These are phyloP conservation scores for Opeltia flavorubescens DNA, from an alignment of 495 filamentous ascomycete genomes.

Conservation along the genomic window DNA sequence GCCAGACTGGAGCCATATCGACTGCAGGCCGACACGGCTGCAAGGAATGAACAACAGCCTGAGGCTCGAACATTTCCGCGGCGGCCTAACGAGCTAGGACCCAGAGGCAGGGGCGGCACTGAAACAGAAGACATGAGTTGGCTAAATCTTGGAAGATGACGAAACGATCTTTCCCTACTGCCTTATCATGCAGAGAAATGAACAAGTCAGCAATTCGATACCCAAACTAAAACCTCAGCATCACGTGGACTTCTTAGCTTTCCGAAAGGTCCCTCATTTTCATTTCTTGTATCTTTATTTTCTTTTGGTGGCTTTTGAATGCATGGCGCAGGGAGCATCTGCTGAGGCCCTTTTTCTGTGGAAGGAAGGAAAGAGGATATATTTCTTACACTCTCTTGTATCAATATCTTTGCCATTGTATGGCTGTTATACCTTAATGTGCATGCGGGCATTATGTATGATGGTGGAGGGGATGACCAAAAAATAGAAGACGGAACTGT, in stretches of 20 bases:
- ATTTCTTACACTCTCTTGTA: constrained; percentile 1
- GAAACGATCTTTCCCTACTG: too few species aligned
- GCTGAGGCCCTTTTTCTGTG: neutral
- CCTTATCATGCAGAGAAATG: too few species aligned
- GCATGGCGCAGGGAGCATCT: constrained; percentile 1
- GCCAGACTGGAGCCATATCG: neutral
- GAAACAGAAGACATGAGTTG: constrained; percentile 54
- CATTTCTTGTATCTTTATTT: constrained; percentile 5
- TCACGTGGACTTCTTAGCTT: neutral
- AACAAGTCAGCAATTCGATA: too few species aligned
- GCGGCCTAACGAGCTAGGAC: constrained; percentile 6
- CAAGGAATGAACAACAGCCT: neutral
- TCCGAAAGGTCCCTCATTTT: neutral
- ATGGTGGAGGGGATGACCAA: neutral
- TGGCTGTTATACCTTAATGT: neutral
- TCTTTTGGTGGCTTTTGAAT: neutral
- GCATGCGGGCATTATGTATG: neutral
- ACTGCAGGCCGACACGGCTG: neutral
- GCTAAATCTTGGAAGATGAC: constrained; percentile 43
- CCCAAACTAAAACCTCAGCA: too few species aligned
- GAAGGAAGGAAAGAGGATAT: neutral
- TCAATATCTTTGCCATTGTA: neutral
- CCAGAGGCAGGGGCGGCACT: constrained; percentile 10
- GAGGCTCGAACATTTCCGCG: constrained; percentile 4
- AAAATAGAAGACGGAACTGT: too few species aligned